A percentile compares a stretch with the other conserved stretches of the same genome.
phyloP scores from a whole-genome alignment of 768 basidiomycete species.

The Naganishia kalamii region DNA sequence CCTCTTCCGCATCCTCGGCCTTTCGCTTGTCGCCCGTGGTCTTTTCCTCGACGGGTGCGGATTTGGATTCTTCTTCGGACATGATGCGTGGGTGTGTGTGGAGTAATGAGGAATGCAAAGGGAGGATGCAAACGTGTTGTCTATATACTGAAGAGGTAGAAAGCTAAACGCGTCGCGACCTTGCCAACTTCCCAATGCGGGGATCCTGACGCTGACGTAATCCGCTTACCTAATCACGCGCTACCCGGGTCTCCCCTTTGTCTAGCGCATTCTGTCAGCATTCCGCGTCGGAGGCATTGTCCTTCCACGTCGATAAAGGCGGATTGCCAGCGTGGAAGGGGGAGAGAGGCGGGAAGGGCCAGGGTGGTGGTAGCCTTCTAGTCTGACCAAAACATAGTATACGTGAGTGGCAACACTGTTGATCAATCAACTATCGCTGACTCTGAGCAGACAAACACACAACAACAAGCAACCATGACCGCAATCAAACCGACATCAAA shows the following conservation, averaged over 20 bases:
- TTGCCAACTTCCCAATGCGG: too few species aligned
- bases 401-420: neutral
- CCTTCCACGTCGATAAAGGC: neutral
- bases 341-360: neutral
- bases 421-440: neutral
- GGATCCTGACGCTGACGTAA: too few species aligned
- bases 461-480: neutral
- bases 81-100: neutral
- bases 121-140: too few species aligned
- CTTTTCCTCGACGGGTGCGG: neutral
- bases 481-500: neutral
- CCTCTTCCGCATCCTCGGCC: neutral
- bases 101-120: neutral
- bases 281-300: too few species aligned
- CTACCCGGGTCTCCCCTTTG: too few species aligned
- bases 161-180: too few species aligned
- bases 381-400: neutral
- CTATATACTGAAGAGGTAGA: too few species aligned
- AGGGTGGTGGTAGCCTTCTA: conserved; percentile 15
- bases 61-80: conserved; percentile 1
- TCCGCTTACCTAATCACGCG: too few species aligned
- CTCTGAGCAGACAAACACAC: neutral
- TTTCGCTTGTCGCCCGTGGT: conserved; percentile 5
- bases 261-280: too few species aligned
- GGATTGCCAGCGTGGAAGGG: too few species aligned